Base-by-base conservation (phyloP, 352 stramenopile species). In the Pythium oligandrum region DNA sequence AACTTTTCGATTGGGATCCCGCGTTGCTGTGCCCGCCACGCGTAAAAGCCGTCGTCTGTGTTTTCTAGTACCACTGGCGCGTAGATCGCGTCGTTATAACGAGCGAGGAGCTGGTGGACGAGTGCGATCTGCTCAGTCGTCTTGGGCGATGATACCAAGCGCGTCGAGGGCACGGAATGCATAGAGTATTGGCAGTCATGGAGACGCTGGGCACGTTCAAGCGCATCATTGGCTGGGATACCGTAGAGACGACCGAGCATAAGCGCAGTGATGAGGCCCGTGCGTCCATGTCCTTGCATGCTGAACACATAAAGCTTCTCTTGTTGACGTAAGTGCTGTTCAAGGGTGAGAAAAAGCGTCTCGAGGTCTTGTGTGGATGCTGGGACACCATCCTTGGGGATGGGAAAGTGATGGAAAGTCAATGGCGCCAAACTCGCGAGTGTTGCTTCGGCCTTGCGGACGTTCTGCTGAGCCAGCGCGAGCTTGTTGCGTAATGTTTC, bases 221-320 rank as follows among this genome's bases (percentile, higher is more conserved):
- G 57, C 0, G 79, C 81, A 6, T 91, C 77, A 0, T 63, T 59
- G 1, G 81, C 53, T 6, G 68, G 54, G 31, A 91, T 64, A 5
- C 81, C 79, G 40, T 91, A 94, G 26, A 94, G 48, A 4, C 83
- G 72, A 1, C 77, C 83, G 34, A 94, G 75, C 8, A 94, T 45
- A 11, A 92, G 51, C 3, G 81, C 77, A 6, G 73, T 61, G 17
- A 92, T 33, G n/a, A 92, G 57, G 4, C 79, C 81, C 11, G 83
- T 89, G 12, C 81, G 79, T 4, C 79, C 81, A 31, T 82, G 79
- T n/a, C 81, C 81, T 6, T 80, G 59, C 40, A 64, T 66, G 58
- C 80, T 91, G 59, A 94, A 94, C 2, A 90, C 51, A 53, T 87
- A 92, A 9, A 94, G n/a, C 46, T 73, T 83, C 45, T 84, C 68